Conservation (phyloP, 2,329 filamentous ascomycete species). For the Penicillium digitatum region DNA sequence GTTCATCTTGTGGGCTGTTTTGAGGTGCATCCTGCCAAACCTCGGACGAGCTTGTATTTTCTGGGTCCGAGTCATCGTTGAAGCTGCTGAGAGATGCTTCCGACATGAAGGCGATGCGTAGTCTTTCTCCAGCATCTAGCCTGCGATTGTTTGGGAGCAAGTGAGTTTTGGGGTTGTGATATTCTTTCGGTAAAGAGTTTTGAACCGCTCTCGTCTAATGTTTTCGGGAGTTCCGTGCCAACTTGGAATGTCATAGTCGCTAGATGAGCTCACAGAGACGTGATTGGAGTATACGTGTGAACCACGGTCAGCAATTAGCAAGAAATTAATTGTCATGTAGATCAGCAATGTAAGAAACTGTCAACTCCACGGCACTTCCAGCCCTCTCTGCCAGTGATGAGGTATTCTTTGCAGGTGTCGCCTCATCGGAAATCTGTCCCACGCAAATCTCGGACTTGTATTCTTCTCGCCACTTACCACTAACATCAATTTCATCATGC, state of each 20-base stretch:
- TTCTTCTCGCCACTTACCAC: neutral
- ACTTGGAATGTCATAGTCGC: neutral
- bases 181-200: neutral
- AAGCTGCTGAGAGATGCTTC: neutral
- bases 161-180: neutral
- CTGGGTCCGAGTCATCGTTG: neutral
- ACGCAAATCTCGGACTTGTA: neutral
- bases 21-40: conserved; percentile 1
- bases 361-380: neutral
- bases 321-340: neutral
- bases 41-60: neutral
- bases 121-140: neutral
- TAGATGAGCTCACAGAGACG: conserved; percentile 10
- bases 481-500: neutral
- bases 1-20: neutral
- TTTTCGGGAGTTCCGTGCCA: neutral
- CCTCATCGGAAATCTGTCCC: conserved; percentile 8
- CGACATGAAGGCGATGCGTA: conserved; percentile 2
- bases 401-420: neutral
- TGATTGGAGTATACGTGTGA: neutral
- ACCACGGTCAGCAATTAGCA: neutral
- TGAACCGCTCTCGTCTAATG: neutral
- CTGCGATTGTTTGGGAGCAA: neutral
- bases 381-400: neutral
- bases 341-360: neutral